These are phyloP conservation scores for Selaginella moellendorffii DNA, from an alignment of 75 land plant species.

Conservation along the genomic window DNA sequence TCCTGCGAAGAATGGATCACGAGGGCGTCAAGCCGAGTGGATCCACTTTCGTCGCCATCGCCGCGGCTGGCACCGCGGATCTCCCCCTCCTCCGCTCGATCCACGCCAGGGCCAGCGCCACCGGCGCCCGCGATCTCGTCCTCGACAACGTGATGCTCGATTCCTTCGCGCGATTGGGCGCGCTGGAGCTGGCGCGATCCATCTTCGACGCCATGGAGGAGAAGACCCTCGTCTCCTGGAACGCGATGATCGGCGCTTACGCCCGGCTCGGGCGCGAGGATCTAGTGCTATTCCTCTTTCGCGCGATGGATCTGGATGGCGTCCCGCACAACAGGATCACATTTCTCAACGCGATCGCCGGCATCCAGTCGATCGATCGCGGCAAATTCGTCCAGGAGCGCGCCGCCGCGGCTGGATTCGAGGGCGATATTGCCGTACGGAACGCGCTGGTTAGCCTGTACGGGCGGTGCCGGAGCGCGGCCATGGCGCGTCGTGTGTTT, in stretches of 20 bases:
- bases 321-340: not conserved
- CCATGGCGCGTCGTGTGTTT: not conserved
- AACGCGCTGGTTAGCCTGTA: conserved; percentile 8
- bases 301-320: not conserved
- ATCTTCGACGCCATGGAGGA: not conserved
- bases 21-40: conserved; percentile 7
- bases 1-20: not conserved
- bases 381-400: not conserved
- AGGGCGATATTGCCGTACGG: not conserved
- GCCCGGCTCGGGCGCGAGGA: not conserved
- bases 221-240: not conserved
- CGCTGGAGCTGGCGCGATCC: not conserved
- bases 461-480: not conserved
- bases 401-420: not conserved
- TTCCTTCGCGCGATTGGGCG: not conserved
- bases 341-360: not conserved
- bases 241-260: not conserved
- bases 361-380: not conserved
- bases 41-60: not conserved
- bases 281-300: not conserved
- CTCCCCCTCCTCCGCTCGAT: not conserved
- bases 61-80: not conserved
- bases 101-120: not conserved
- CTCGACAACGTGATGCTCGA: not conserved
- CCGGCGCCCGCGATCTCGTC: not conserved